phyloP scores from a whole-genome alignment of 1,139 yeast species.

The Torulaspora globosa region DNA sequence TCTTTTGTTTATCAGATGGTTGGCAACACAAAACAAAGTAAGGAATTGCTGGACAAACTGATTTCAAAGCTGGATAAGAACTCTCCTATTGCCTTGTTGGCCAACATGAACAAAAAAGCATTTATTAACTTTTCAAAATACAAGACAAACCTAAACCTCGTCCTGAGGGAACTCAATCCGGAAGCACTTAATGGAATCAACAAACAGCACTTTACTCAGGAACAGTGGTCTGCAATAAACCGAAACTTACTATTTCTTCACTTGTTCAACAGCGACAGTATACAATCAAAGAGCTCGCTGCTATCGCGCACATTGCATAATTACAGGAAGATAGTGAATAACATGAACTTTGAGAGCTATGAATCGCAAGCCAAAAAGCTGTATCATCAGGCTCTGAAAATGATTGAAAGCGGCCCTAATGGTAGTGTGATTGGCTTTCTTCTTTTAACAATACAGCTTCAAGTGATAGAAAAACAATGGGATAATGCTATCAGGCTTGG shows the following conservation, averaged over 20 bases:
- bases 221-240: conserved; percentile 28
- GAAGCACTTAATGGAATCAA: conserved; percentile 25
- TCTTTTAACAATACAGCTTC: conserved; percentile 29
- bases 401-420: conserved; percentile 21
- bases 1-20: conserved; percentile 57
- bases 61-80: conserved; percentile 26
- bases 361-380: conserved; percentile 32
- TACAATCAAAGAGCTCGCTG: conserved; percentile 18
- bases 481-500: conserved; percentile 32
- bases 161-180: conserved; percentile 36
- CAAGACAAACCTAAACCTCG: conserved; percentile 30
- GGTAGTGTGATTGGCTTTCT: conserved; percentile 27
- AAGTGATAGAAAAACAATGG: conserved; percentile 28
- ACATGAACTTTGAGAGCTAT: conserved; percentile 30
- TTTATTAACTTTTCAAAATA: conserved; percentile 28
- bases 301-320: conserved; percentile 25
- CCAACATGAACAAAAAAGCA: conserved; percentile 35
- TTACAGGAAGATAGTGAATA: conserved; percentile 28
- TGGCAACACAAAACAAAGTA: conserved; percentile 46
- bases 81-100: conserved; percentile 33
- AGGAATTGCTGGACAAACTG: conserved; percentile 39
- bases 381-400: conserved; percentile 21
- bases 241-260: conserved; percentile 25
- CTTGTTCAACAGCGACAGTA: conserved; percentile 27
- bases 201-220: conserved; percentile 24